Evolutionary conservation across 2,329 filamentous ascomycete genomes (phyloP), one percentile per base, ranked within the genome.

Genomic region (Rachicladosporium sp.): DNA sequence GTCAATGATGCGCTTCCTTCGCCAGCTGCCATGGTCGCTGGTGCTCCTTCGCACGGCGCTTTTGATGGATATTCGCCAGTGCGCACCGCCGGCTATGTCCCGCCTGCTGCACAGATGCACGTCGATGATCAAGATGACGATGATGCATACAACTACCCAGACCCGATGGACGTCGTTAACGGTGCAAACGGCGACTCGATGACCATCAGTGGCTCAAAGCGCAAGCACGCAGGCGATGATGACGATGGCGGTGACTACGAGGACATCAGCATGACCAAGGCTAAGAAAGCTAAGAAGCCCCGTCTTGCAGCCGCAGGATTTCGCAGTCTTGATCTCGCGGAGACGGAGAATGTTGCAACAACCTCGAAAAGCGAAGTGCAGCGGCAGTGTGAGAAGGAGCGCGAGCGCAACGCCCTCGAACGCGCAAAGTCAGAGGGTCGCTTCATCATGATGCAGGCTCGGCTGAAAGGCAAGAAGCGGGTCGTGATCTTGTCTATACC

Each of bases 301-400:
- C 54, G 51, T 38, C 51, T 47, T 39, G 53, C 43, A 42, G 59
- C 44, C 35, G 54, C 53, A 11, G 55, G 55, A 10, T 58, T 58
- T 40, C 45, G 47, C 10, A 55, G 51, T 3, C 46, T 46, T 12
- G 55, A 58, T 38, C 44, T 58, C 8, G 55, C 52, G 19, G 52
- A 57, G 11, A 40, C 44, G 11, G 46, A 47, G 3, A 43, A 43
- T 11, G 48, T 44, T 10, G 37, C 52, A 3, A 42, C 43, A 19
- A 54, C 50, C 13, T 50, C 58, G 46, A 67, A 64, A 49, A 67
- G 57, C 33, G 59, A 61, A 19, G 62, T 65, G 7, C 65, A 65
- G 7, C 58, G 63, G 35, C 63, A 70, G 40, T 70, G 66, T 41
- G 62, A 67, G 43, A 64, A 64, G 38, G 62, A 68, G 46, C 60